Evolutionary conservation across 208 protist species (phyloP).

Genomic region (Leishmania arabica): DNA sequence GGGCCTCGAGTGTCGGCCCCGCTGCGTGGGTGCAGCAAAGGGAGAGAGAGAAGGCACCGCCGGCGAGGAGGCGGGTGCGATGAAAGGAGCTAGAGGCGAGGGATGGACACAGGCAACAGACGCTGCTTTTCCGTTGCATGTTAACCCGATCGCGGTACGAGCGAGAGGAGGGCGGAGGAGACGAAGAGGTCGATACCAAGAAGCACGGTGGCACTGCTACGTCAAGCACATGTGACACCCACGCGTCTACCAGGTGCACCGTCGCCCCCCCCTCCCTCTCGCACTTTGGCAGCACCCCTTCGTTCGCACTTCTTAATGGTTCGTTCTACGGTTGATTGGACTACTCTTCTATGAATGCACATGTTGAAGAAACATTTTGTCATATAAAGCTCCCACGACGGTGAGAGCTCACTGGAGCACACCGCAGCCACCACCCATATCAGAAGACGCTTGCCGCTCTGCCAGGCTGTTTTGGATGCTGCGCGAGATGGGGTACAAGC

Average conservation of each 20-base stretch:
- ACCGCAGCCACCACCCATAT: neutral
- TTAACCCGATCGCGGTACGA: neutral
- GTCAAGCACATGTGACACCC: no score
- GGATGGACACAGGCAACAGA: no score
- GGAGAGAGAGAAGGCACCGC: neutral
- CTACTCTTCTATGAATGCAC: constrained; percentile 1
- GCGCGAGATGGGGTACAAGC: neutral
- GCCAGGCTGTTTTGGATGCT: neutral
- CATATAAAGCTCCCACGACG: no score
- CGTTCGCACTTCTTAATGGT: neutral
- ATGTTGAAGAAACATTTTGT: neutral
- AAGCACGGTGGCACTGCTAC: neutral
- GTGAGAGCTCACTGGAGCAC: neutral
- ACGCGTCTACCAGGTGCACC: neutral
- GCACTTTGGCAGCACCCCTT: neutral
- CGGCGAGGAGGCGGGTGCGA: neutral
- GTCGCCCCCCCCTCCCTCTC: neutral
- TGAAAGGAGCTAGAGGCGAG: neutral
- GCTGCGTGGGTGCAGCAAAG: neutral
- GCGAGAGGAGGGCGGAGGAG: neutral
- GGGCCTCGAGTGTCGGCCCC: neutral
- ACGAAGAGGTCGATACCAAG: neutral
- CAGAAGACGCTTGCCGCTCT: neutral
- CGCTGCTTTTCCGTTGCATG: neutral
- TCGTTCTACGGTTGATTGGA: constrained; percentile 1